phyloP scores from a whole-genome alignment of 495 filamentous ascomycete genomes.

The Tuber calosporum region DNA sequence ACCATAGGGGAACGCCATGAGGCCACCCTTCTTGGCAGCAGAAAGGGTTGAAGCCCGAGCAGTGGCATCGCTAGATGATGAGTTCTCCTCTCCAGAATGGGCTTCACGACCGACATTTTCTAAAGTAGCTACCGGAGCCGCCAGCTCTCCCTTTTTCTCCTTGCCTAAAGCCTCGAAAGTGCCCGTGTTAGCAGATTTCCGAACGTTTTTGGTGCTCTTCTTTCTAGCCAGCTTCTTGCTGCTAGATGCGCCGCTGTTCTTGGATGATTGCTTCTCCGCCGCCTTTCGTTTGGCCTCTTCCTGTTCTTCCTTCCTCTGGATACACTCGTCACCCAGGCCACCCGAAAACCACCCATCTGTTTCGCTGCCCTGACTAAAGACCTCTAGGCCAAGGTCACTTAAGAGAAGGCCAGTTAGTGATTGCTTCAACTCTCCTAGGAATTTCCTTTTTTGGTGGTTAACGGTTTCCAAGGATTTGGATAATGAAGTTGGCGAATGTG shows the following conservation, averaged over 20 bases:
- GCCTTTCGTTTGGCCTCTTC: slow-evolving; percentile 46
- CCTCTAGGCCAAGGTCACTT: slow-evolving; percentile 78
- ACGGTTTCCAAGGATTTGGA: slow-evolving; percentile 39
- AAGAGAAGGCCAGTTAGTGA: slow-evolving; percentile 75
- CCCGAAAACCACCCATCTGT: slow-evolving; percentile 85
- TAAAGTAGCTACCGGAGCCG: slow-evolving; percentile 47
- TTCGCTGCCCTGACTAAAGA: slow-evolving; percentile 81
- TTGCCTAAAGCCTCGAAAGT: slow-evolving; percentile 44
- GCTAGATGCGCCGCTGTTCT: slow-evolving; percentile 45
- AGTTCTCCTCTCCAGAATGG: slow-evolving; percentile 43
- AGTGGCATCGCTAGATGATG: slow-evolving; percentile 46
- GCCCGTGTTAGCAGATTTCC: slow-evolving; percentile 38
- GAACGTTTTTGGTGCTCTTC: slow-evolving; percentile 49
- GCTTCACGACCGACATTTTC: slow-evolving; percentile 46
- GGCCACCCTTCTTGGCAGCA: slow-evolving; percentile 44
- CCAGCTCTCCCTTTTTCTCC: slow-evolving; percentile 45
- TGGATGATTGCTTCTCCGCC: slow-evolving; percentile 37
- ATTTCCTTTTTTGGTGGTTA: slow-evolving; percentile 53
- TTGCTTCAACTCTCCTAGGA: slow-evolving; percentile 69
- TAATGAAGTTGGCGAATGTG: slow-evolving; percentile 37
- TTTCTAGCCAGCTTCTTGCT: slow-evolving; percentile 52
- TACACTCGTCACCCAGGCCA: slow-evolving; percentile 65
- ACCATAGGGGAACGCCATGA: slow-evolving; percentile 58
- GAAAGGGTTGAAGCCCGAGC: slow-evolving; percentile 39
- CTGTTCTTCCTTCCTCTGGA: slow-evolving; percentile 65